These are phyloP conservation scores for Solanum sitiens DNA, from an alignment of 257 asterid genomes.

Conservation along the genomic window DNA sequence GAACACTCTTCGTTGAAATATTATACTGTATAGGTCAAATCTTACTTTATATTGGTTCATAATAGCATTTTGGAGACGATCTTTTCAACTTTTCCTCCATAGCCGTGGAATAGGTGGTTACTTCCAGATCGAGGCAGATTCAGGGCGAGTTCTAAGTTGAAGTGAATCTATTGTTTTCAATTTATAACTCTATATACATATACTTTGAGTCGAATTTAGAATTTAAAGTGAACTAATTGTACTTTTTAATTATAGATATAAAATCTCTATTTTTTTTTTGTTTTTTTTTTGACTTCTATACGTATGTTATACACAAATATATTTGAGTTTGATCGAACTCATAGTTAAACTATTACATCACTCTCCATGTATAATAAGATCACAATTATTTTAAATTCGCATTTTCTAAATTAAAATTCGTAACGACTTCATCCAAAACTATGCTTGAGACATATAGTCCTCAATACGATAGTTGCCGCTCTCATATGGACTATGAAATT, in stretches of 20 bases:
- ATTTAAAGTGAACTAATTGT: neutral
- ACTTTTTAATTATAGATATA: neutral
- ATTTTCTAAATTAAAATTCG: neutral
- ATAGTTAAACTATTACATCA: neutral
- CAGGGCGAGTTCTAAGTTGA: neutral
- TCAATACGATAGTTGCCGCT: neutral
- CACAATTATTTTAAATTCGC: no score
- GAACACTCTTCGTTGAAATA: no score
- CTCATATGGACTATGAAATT: neutral
- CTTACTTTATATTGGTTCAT: neutral
- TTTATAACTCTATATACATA: neutral
- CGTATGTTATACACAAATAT: neutral
- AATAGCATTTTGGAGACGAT: neutral
- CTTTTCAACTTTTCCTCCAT: neutral
- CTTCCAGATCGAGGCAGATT: neutral
- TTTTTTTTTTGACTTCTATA: neutral
- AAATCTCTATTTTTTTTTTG: neutral
- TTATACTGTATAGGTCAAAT: no score
- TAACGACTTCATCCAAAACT: no score
- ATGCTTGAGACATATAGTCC: no score
- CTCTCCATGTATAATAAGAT: neutral
- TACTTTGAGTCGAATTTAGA: neutral
- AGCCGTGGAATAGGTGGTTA: neutral
- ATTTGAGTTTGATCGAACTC: neutral
- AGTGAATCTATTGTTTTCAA: neutral